These are phyloP conservation scores for Heterobasidion occidentale DNA, from an alignment of 1,284 basidiomycete species.

Conservation along the genomic window DNA sequence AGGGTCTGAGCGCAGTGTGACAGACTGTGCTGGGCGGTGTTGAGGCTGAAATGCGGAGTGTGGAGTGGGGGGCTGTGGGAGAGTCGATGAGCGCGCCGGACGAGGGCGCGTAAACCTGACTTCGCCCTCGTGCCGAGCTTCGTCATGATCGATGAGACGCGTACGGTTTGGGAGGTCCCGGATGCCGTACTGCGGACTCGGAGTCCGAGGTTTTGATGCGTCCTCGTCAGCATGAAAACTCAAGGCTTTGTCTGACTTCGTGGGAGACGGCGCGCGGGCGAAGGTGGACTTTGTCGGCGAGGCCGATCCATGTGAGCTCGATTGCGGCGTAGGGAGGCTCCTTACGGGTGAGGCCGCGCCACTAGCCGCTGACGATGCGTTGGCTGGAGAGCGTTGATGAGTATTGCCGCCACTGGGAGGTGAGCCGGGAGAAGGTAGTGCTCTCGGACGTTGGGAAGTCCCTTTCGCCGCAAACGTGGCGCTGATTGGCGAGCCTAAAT, in stretches of 20 bases:
- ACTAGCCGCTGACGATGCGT: not conserved
- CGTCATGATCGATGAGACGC: slow-evolving; percentile 7
- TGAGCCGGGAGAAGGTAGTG: not conserved
- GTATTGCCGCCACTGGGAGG: not conserved
- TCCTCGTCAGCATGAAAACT: not conserved
- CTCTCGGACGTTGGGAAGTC: not conserved
- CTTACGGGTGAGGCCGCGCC: not conserved
- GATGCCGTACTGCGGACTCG: slow-evolving; percentile 23
- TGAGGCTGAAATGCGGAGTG: not conserved
- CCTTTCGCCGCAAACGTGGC: not conserved
- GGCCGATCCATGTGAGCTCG: not conserved
- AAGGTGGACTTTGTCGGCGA: not conserved
- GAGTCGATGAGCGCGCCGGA: slow-evolving; percentile 7
- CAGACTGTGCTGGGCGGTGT: slow-evolving; percentile 10
- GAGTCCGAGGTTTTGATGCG: slow-evolving; percentile 8
- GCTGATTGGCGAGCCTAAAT: not conserved
- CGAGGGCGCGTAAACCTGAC: slow-evolving; percentile 8
- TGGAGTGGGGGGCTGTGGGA: slow-evolving; percentile 7
- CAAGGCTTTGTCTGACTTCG: not conserved
- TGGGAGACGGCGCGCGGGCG: not conserved
- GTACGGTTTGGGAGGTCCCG: slow-evolving; percentile 18
- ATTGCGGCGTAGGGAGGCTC: not conserved
- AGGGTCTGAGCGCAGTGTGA: slow-evolving; percentile 6
- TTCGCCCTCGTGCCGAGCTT: slow-evolving; percentile 8
- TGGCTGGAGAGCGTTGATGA: not conserved